A percentile compares a stretch with the other conserved stretches of the same genome.
Evolutionary conservation across 306 rosid genomes (phyloP).

Genomic region (Neltuma alba): DNA sequence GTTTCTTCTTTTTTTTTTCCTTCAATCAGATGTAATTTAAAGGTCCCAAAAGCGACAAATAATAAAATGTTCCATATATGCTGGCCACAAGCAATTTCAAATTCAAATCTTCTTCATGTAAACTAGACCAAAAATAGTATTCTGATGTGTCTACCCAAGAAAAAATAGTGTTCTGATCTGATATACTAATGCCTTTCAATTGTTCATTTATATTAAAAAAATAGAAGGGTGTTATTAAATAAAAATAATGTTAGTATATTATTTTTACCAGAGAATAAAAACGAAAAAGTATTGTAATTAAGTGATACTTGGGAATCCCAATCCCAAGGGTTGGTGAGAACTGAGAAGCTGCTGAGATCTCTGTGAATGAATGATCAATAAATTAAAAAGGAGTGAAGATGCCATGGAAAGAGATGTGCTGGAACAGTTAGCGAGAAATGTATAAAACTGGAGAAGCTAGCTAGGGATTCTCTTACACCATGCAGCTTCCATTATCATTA

Average conservation of each 20-base stretch:
- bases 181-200: background rate
- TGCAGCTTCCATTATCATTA: conserved; percentile 45
- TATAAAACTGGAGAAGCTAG: conserved; percentile 32
- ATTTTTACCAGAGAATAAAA: background rate
- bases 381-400: conserved; percentile 16
- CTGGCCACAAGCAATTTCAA: background rate
- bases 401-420: conserved; percentile 33
- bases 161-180: too few species aligned
- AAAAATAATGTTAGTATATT: too few species aligned
- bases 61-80: background rate
- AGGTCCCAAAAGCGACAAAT: background rate
- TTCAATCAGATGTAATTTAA: background rate
- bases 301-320: background rate
- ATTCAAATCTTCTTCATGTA: background rate
- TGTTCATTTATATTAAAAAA: background rate
- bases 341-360: conserved; percentile 20
- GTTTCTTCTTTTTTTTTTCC: background rate
- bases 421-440: conserved; percentile 53
- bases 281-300: background rate
- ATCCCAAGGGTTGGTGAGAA: background rate
- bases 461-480: conserved; percentile 39
- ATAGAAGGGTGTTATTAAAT: background rate
- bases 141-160: too few species aligned
- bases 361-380: conserved; percentile 33
- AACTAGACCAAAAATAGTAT: too few species aligned